A percentile compares a stretch with the other conserved stretches of the same genome.
Evolutionary conservation across 495 filamentous ascomycete genomes (phyloP).

Genomic region (Annulohypoxylon stygium): DNA sequence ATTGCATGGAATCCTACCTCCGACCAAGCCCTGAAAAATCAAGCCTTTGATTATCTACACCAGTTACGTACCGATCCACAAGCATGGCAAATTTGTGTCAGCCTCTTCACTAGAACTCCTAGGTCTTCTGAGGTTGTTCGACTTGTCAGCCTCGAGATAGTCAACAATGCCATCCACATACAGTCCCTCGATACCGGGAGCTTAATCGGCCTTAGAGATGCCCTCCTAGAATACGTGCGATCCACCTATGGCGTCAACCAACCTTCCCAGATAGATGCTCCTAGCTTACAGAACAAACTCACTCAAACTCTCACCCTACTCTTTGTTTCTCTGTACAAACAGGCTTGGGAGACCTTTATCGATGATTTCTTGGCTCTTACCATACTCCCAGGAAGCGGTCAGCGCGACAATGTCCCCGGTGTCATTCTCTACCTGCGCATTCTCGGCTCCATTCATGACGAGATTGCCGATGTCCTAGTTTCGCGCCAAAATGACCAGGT

Average conservation of each 20-base stretch:
- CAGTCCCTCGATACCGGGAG: constrained; percentile 76
- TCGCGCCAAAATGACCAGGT: constrained; percentile 78
- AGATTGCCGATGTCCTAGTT: constrained; percentile 94
- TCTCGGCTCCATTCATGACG: constrained; percentile 90
- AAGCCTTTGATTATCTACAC: constrained; percentile 90
- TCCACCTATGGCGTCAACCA: constrained; percentile 74
- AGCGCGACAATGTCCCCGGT: constrained; percentile 76
- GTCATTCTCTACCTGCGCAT: constrained; percentile 91
- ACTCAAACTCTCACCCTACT: constrained; percentile 94
- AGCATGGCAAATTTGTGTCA: constrained; percentile 87
- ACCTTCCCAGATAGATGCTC: constrained; percentile 69
- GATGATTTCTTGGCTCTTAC: constrained; percentile 85
- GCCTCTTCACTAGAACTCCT: constrained; percentile 87
- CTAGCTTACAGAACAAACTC: constrained; percentile 94
- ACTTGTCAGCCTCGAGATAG: constrained; percentile 86
- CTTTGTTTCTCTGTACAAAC: constrained; percentile 85
- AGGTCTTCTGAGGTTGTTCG: constrained; percentile 84
- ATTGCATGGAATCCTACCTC: constrained; percentile 85
- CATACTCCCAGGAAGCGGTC: constrained; percentile 62
- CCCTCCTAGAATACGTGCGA: constrained; percentile 80
- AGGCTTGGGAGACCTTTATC: constrained; percentile 87
- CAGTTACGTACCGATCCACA: constrained; percentile 81
- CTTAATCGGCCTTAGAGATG: constrained; percentile 78
- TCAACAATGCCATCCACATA: constrained; percentile 87
- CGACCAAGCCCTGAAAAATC: constrained; percentile 78